Percentiles rank a stretch among this genome's conserved stretches.
These are phyloP conservation scores for Ustilago loliicola DNA, from an alignment of 1,284 basidiomycete species.

Conservation along the genomic window DNA sequence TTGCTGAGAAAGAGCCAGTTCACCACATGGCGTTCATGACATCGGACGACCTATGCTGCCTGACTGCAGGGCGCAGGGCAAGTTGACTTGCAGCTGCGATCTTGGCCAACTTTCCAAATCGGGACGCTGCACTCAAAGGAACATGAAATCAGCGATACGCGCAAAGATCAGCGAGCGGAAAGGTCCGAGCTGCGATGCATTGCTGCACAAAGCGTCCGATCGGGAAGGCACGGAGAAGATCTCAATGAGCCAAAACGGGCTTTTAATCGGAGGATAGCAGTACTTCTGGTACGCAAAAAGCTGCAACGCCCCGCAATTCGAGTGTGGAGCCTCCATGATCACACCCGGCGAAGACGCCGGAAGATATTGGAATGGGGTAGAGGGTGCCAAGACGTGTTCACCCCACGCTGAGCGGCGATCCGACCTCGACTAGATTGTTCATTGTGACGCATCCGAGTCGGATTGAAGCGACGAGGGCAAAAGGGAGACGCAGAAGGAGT, in stretches of 20 bases:
- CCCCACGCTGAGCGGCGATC: constrained; percentile 8
- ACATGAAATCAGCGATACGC: neutral
- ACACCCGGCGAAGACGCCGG: constrained; percentile 10
- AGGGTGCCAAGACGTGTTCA: constrained; percentile 6
- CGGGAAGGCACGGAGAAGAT: neutral
- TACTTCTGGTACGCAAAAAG: no score
- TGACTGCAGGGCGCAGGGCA: neutral
- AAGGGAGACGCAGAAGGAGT: no score
- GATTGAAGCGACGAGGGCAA: neutral
- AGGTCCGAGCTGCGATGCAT: neutral
- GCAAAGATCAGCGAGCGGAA: neutral
- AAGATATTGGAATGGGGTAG: neutral
- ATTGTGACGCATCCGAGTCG: no score
- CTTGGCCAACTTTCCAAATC: neutral
- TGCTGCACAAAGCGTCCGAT: neutral
- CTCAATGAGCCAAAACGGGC: neutral
- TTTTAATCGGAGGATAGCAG: neutral
- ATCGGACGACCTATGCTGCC: no score
- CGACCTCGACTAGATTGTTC: constrained; percentile 15
- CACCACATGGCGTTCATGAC: neutral
- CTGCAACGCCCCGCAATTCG: no score
- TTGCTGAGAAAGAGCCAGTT: neutral
- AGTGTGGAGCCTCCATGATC: no score
- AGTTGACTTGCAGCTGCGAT: neutral
- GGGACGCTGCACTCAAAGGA: neutral